Evolutionary conservation across 2,329 filamentous ascomycete genomes (phyloP), one percentile per base, ranked within the genome.

Genomic region (Fusarium beomiforme): DNA sequence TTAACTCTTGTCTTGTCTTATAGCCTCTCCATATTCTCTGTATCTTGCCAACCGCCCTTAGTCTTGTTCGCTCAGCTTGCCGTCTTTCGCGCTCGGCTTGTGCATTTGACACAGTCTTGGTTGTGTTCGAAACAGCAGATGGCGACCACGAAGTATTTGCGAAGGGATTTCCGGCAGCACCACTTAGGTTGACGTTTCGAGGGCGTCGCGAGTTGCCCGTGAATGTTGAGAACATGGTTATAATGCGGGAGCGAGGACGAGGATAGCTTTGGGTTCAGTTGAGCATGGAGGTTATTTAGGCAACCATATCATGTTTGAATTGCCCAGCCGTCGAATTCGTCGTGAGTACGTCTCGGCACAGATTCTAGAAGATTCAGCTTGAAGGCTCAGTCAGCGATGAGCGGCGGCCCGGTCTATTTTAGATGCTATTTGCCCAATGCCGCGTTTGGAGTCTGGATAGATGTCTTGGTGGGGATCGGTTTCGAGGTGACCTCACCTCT

Each of bases 101-200:
- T 31, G 95, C 95, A 75, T 93, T 90, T 46, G 92, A 92, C 31
- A 98, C 88, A 3, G 95, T 92, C 76, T 92, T 91, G 75, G 93
- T 93, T 8, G 92, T 87, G 21, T 90, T 91, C 2, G 89, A 86
- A 19, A 87, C 86, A 11, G 85, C 85, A 16, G 86, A 83, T 8
- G 88, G 84, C 19, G 84, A 83, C 85, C 90, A 89, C 43, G 86
- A 84, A 34, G 86, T 86, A 72, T 88, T 88, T 66, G 88, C 90
- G 80, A 96, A 97, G 6, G 94, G 93, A 77, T 97, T 97, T 54
- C 86, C 85, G 72, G 89, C 89, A 75, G 95, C 92, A 69, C 94
- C 96, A 73, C 94, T 96, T 68, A 99, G 91, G 82, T 98, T 98
- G 79, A 98, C 94, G 80, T 98, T 95, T 72, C 96, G 91, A 68